These are phyloP conservation scores for Dryas drummondii DNA, from an alignment of 306 rosid genomes.

Conservation along the genomic window DNA sequence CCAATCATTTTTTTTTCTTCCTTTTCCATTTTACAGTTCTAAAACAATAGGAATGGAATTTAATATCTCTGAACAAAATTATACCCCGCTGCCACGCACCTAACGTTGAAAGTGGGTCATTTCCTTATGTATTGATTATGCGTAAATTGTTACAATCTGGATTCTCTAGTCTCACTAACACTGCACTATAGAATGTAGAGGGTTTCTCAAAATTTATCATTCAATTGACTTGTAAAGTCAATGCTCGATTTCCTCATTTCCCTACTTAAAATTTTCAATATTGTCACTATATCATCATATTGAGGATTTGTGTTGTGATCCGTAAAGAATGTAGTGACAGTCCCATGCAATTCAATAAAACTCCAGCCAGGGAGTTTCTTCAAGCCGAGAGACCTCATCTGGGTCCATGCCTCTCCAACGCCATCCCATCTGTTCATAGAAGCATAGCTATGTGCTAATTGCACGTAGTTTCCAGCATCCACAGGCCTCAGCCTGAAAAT, in stretches of 20 bases:
- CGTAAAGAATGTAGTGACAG: constrained; percentile 58
- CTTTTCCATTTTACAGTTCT: too few species aligned
- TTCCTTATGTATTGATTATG: too few species aligned
- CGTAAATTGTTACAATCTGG: too few species aligned
- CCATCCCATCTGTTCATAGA: constrained; percentile 72
- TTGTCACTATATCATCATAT: constrained; percentile 42
- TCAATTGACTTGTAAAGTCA: constrained; percentile 19
- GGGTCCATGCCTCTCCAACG: constrained; percentile 63
- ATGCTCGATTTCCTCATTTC: constrained; percentile 46
- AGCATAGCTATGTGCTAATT: constrained; percentile 65
- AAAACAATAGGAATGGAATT: too few species aligned
- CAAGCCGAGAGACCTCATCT: constrained; percentile 76
- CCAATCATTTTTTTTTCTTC: too few species aligned
- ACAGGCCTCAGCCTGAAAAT: constrained; percentile 50
- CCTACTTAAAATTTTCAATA: constrained; percentile 42
- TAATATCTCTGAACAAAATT: too few species aligned
- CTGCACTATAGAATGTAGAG: neutral
- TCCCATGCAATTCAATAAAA: constrained; percentile 58
- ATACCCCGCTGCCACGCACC: too few species aligned
- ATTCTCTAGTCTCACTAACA: neutral
- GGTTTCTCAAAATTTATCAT: constrained; percentile 19
- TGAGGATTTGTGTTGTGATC: constrained; percentile 68
- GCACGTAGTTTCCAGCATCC: constrained; percentile 68
- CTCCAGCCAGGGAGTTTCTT: constrained; percentile 85
- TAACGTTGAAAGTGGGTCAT: too few species aligned